phyloP scores from a whole-genome alignment of 345 rosid species.

The Conringia planisiliqua region DNA sequence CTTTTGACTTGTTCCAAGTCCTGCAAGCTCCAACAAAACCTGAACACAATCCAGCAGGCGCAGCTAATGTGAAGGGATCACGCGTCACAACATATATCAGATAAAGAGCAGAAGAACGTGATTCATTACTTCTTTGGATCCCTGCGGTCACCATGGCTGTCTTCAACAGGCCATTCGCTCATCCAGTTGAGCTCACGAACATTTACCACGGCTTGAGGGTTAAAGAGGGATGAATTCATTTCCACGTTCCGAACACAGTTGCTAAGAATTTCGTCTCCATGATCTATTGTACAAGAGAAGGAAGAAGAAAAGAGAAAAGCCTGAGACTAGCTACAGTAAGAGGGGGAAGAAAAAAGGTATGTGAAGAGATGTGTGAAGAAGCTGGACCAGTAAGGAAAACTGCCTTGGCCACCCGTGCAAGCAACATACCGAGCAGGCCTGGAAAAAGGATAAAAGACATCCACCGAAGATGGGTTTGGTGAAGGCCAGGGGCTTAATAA shows the following conservation, averaged over 20 bases:
- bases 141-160: slow-evolving; percentile 16
- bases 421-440: slow-evolving; percentile 77
- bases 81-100: neutral
- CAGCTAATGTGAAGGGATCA: neutral
- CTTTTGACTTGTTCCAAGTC: slow-evolving; percentile 29
- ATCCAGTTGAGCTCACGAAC: slow-evolving; percentile 83
- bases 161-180: slow-evolving; percentile 59
- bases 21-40: slow-evolving; percentile 30
- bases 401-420: slow-evolving; percentile 59
- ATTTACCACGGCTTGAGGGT: slow-evolving; percentile 41
- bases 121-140: slow-evolving; percentile 38
- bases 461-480: neutral
- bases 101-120: neutral
- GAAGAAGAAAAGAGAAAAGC: neutral
- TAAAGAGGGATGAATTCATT: slow-evolving; percentile 46
- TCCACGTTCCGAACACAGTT: slow-evolving; percentile 59
- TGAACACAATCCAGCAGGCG: neutral
- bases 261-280: slow-evolving; percentile 58
- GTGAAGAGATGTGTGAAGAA: neutral
- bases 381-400: slow-evolving; percentile 68
- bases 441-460: slow-evolving; percentile 19
- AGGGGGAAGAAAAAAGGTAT: neutral
- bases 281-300: slow-evolving; percentile 38
- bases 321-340: neutral
- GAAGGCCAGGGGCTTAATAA: no score